Base-by-base conservation (phyloP, 139 green algal genomes). In the Chlamydomonas sp. region DNA sequence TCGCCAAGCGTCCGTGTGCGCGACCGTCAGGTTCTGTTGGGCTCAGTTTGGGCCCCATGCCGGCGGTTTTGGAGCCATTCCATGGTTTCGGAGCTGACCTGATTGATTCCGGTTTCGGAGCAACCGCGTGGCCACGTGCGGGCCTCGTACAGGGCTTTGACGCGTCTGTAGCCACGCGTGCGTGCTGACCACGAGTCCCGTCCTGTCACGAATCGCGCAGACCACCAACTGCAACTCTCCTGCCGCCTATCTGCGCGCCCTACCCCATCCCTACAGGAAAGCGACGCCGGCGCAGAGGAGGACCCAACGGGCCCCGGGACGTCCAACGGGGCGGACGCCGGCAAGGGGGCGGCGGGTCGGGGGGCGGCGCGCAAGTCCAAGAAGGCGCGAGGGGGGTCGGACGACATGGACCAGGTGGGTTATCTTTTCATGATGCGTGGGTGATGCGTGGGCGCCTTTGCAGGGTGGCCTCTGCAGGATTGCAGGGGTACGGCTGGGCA, bases 311-410 rank as follows among this genome's bases (percentile, higher is more conserved):
- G 66, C 12, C 10, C 66, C 66, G 10, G 10, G 66, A 14, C 66
- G 66, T 14, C 12, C 10, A 14, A 10, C 69, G 57, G 72, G 63
- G 84, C 84, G 6, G 84, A 63, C 49, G 57, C 74, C 0, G 72
- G 69, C 17, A 20, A 72, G 10, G 63, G 6, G 14, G 12, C 76
- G 3, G 79, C 79, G 1, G 4, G 10, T 12, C 6, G 12, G 3
- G 62, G 72, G 17, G 77, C 77, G 75, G 84, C 75, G 59, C 84
- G 84, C 8, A 75, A 75, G 1, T 17, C 72, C 10, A 88, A 88
- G 64, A 88, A 88, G 75, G 75, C 84, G 75, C 84, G 84, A 0
- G 84, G 57, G 16, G 80, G 61, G 57, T 72, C 79, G 49, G 84
- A 88, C 0, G 84, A 82, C 1, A 20, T 69, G 73, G 83, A 81